A percentile compares a stretch with the other conserved stretches of the same genome.
These are phyloP conservation scores for Cryptosporidium bovis DNA, from an alignment of 169 alveolate species.

Conservation along the genomic window DNA sequence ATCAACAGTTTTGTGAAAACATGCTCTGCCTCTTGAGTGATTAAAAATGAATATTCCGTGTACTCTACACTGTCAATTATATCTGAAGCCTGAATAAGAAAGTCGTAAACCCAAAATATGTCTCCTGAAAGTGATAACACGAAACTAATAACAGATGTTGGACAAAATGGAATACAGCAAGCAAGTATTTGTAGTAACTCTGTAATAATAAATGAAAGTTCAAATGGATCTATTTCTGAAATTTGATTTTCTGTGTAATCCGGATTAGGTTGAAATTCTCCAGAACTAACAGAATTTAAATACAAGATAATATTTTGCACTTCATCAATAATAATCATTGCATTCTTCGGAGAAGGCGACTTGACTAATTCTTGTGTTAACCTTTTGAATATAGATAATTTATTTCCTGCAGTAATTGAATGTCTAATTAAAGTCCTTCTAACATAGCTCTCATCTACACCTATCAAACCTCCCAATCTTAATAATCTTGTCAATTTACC, in stretches of 20 bases:
- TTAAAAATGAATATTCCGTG: not conserved
- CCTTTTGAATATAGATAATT: constrained; percentile 16
- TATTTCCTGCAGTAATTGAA: constrained; percentile 9
- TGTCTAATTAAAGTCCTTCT: constrained; percentile 36
- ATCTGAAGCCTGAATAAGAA: constrained; percentile 65
- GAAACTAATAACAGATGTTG: constrained; percentile 30
- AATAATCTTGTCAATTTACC: constrained; percentile 52
- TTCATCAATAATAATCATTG: constrained; percentile 54
- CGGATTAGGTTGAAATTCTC: not conserved
- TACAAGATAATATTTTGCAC: constrained; percentile 49
- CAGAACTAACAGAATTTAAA: not conserved
- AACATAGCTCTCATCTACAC: constrained; percentile 60
- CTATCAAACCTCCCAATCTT: constrained; percentile 56
- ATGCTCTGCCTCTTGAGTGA: not conserved
- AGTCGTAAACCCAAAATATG: constrained; percentile 54
- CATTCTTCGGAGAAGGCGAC: constrained; percentile 49
- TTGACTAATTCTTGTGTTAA: constrained; percentile 44
- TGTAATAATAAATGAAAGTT: constrained; percentile 13
- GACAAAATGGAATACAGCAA: constrained; percentile 59
- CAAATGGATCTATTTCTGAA: not conserved
- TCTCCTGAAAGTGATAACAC: constrained; percentile 45
- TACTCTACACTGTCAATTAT: not conserved
- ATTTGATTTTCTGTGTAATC: not conserved
- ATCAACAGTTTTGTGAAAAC: constrained; percentile 13
- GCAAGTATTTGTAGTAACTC: constrained; percentile 53